These are phyloP conservation scores for Ganoderma meredithae DNA, from an alignment of 1,284 basidiomycete genomes.

Conservation along the genomic window DNA sequence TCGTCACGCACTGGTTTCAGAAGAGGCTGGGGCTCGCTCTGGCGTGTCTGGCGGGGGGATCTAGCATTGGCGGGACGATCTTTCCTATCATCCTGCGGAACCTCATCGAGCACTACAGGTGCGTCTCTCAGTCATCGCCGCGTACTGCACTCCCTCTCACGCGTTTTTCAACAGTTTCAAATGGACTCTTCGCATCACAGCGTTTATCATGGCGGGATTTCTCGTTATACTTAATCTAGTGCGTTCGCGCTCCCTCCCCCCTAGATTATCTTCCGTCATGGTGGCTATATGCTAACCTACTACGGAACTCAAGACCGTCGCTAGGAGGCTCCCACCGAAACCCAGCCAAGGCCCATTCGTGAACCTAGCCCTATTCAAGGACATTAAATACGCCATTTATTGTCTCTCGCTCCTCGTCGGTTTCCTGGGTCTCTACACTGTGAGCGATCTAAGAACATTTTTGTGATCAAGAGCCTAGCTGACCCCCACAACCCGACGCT, in stretches of 20 bases:
- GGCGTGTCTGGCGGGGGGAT: slow-evolving; percentile 49
- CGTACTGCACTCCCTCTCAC: neutral
- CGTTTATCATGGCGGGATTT: slow-evolving; percentile 55
- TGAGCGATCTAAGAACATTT: slow-evolving; percentile 10
- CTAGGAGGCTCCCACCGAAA: slow-evolving; percentile 58
- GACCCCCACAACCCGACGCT: neutral
- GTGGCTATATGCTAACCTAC: slow-evolving; percentile 8
- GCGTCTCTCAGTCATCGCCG: neutral
- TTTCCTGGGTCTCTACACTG: slow-evolving; percentile 70
- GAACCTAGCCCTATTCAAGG: slow-evolving; percentile 56
- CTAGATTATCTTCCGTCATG: neutral
- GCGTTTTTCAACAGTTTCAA: slow-evolving; percentile 50
- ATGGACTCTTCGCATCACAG: slow-evolving; percentile 68
- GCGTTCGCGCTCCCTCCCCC: slow-evolving; percentile 30
- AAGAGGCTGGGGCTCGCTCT: slow-evolving; percentile 49
- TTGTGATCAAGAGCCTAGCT: neutral
- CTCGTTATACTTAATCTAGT: slow-evolving; percentile 54
- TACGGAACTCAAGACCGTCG: slow-evolving; percentile 45
- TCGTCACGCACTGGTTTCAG: slow-evolving; percentile 58
- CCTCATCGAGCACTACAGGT: slow-evolving; percentile 47
- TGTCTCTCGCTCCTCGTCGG: slow-evolving; percentile 50
- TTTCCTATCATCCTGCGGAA: slow-evolving; percentile 52
- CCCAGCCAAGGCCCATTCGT: slow-evolving; percentile 56
- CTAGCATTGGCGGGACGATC: slow-evolving; percentile 52
- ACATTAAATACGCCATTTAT: slow-evolving; percentile 51